A percentile compares a stretch with the other conserved stretches of the same genome.
phyloP scores from a whole-genome alignment of 2,329 filamentous ascomycete species.

The Calonectria honghensis region DNA sequence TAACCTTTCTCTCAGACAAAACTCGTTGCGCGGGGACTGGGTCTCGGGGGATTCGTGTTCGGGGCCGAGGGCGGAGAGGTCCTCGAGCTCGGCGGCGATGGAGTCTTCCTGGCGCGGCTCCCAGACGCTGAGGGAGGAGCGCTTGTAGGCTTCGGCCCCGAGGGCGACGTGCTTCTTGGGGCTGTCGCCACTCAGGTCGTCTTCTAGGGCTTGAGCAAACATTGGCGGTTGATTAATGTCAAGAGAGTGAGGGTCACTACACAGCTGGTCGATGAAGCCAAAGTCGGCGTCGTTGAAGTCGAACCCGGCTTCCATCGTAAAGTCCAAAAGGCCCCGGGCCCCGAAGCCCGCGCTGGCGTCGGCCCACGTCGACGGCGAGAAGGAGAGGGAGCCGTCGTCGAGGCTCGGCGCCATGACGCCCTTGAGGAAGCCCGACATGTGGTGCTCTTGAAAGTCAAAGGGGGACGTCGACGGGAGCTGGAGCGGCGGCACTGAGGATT shows the following conservation, averaged over 20 bases:
- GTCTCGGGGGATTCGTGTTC: slow-evolving; percentile 36
- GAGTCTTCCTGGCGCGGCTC: slow-evolving; percentile 39
- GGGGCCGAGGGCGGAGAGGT: slow-evolving; percentile 38
- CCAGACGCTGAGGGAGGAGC: slow-evolving; percentile 40
- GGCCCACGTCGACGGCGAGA: slow-evolving; percentile 5
- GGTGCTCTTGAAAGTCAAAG: slow-evolving; percentile 40
- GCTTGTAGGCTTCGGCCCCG: slow-evolving; percentile 40
- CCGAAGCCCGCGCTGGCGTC: slow-evolving; percentile 28
- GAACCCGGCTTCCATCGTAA: slow-evolving; percentile 29
- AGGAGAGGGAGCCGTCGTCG: slow-evolving; percentile 5
- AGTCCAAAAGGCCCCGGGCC: slow-evolving; percentile 28
- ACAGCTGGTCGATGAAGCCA: slow-evolving; percentile 39
- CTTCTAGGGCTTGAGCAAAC: slow-evolving; percentile 29
- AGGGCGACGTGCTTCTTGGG: slow-evolving; percentile 37
- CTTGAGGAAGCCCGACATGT: slow-evolving; percentile 38
- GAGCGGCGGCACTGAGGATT: slow-evolving; percentile 24
- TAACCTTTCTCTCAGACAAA: slow-evolving; percentile 30
- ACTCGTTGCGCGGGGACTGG: slow-evolving; percentile 17
- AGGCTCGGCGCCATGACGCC: slow-evolving; percentile 33
- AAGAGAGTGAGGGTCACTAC: slow-evolving; percentile 28
- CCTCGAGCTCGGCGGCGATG: slow-evolving; percentile 36
- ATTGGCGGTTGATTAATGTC: slow-evolving; percentile 23
- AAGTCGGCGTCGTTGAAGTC: slow-evolving; percentile 39
- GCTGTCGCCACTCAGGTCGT: slow-evolving; percentile 9
- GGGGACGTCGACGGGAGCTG: slow-evolving; percentile 25